Evolutionary conservation across 371 early-diverging fungal genomes (phyloP).

Genomic region (Dinochytrium kinnereticum): DNA sequence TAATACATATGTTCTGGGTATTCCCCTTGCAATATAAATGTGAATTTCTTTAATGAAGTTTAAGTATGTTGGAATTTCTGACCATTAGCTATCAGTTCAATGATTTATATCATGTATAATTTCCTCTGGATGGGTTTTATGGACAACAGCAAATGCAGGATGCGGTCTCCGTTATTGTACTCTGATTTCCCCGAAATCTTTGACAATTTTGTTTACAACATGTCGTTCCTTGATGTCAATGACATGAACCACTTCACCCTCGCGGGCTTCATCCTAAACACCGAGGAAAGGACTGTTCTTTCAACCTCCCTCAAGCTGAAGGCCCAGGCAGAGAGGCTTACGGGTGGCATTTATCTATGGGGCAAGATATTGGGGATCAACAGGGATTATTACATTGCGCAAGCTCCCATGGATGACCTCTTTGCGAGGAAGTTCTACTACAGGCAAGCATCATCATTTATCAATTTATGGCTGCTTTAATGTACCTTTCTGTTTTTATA

Average conservation of each 20-base stretch:
- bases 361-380: slow-evolving; percentile 58
- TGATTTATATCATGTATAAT: too few relatives aligned
- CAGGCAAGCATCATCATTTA: slow-evolving; percentile 40
- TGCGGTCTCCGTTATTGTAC: too few relatives aligned
- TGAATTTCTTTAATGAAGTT: too few relatives aligned
- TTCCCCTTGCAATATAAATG: too few relatives aligned
- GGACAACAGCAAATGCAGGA: too few relatives aligned
- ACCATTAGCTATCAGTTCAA: too few relatives aligned
- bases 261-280: slow-evolving; percentile 57
- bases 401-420: slow-evolving; percentile 34
- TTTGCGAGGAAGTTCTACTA: slow-evolving; percentile 57
- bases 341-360: slow-evolving; percentile 48
- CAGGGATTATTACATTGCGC: slow-evolving; percentile 55
- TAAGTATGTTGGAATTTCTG: too few relatives aligned
- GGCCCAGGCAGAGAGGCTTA: slow-evolving; percentile 47
- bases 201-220: slow-evolving; percentile 6
- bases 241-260: slow-evolving; percentile 45
- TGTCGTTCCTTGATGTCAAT: slow-evolving; percentile 43
- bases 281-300: slow-evolving; percentile 55
- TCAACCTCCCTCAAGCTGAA: slow-evolving; percentile 50
- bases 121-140: too few relatives aligned
- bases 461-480: not conserved
- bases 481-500: not conserved
- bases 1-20: too few relatives aligned
- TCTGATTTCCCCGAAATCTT: not conserved